phyloP scores from a whole-genome alignment of 257 asterid genomes.

The Petunia axillaris region DNA sequence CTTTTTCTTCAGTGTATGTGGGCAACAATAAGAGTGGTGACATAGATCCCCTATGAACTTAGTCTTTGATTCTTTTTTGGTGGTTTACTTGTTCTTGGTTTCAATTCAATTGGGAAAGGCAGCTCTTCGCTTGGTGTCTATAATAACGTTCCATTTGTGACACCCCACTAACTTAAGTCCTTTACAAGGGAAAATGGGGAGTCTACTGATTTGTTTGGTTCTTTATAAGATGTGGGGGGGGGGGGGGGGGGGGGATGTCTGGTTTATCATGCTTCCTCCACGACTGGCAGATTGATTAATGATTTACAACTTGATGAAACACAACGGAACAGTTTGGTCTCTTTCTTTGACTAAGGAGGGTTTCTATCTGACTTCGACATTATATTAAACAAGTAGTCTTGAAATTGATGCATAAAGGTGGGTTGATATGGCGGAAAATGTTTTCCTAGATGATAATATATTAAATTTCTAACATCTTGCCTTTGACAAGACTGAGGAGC shows the following conservation, averaged over 20 bases:
- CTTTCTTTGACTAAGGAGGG: too few species aligned
- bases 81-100: background rate
- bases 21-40: background rate
- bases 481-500: too few species aligned
- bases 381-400: too few species aligned
- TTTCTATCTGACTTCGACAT: too few species aligned
- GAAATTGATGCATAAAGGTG: too few species aligned
- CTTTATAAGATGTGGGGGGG: too few species aligned
- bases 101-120: background rate
- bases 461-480: too few species aligned
- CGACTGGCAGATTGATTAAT: background rate
- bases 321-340: too few species aligned
- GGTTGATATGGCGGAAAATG: too few species aligned
- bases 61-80: background rate
- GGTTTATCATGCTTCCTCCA: background rate
- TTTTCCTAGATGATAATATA: too few species aligned
- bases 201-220: too few species aligned
- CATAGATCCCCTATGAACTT: background rate
- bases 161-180: background rate
- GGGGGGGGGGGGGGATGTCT: background rate
- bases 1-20: background rate
- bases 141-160: background rate
- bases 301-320: background rate
- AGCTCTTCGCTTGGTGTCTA: background rate
- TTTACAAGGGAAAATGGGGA: background rate